phyloP scores from a whole-genome alignment of 164 flowering plant genomes.

The Nelumbo lutea region DNA sequence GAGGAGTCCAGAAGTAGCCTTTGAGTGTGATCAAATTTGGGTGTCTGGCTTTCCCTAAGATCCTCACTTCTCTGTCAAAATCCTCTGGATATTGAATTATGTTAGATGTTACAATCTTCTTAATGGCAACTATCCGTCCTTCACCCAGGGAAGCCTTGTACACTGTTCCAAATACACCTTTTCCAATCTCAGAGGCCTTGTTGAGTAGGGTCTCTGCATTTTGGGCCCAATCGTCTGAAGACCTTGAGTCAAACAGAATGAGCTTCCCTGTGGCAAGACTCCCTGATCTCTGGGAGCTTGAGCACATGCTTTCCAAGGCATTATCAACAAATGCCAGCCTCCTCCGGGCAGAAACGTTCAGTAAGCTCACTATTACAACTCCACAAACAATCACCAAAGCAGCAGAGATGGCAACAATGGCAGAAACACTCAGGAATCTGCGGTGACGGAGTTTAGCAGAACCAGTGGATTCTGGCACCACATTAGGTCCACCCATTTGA shows the following conservation, averaged over 20 bases:
- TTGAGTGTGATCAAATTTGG: constrained; percentile 53
- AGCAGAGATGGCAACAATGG: constrained; percentile 78
- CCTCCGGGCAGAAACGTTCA: constrained; percentile 62
- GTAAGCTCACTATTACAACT: constrained; percentile 57
- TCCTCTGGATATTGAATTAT: constrained; percentile 65
- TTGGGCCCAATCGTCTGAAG: constrained; percentile 39
- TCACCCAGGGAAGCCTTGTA: constrained; percentile 74
- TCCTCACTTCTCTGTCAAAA: constrained; percentile 77
- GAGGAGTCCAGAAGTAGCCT: constrained; percentile 69
- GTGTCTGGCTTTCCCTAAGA: constrained; percentile 72
- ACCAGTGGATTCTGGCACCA: constrained; percentile 7
- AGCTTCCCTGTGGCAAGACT: constrained; percentile 50
- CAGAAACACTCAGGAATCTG: constrained; percentile 73
- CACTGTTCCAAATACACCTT: constrained; percentile 79
- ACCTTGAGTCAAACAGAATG: constrained; percentile 52
- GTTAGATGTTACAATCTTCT: constrained; percentile 57
- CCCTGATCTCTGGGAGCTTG: constrained; percentile 61
- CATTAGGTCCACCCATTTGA: constrained; percentile 27
- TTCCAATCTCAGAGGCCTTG: constrained; percentile 80
- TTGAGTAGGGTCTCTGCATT: constrained; percentile 52
- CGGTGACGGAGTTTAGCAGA: constrained; percentile 25
- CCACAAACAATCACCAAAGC: constrained; percentile 57
- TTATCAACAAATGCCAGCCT: constrained; percentile 54
- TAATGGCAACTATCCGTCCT: constrained; percentile 52
- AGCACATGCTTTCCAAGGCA: constrained; percentile 74